Conservation (phyloP, 495 filamentous ascomycete species). For the Hyaloscypha variabilis region DNA sequence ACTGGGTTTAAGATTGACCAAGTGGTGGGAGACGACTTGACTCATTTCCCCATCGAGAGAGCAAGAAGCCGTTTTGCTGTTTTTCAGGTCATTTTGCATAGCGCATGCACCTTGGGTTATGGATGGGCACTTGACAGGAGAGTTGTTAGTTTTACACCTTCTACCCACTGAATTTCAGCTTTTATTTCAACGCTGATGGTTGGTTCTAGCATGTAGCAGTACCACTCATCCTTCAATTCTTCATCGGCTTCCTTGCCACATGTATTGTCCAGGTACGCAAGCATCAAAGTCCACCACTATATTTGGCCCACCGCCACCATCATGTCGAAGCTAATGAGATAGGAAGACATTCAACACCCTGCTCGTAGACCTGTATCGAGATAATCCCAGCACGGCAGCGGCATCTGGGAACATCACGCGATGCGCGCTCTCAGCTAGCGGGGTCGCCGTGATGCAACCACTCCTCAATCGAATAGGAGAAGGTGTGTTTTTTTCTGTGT, state of each 20-base stretch:
- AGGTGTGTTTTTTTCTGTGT: conserved; percentile 33
- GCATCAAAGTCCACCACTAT: no score
- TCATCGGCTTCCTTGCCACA: background rate
- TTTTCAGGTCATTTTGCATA: conserved; percentile 2
- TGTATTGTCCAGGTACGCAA: no score
- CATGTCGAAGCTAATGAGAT: no score
- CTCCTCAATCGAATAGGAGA: conserved; percentile 25
- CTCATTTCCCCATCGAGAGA: conserved; percentile 32
- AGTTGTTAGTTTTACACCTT: no score
- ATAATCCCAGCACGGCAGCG: conserved; percentile 29
- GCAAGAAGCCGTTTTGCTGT: conserved; percentile 20
- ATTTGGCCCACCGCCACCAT: no score
- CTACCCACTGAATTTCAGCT: no score
- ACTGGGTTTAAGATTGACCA: conserved; percentile 18
- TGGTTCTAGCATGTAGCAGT: conserved; percentile 20
- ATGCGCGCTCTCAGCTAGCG: conserved; percentile 28
- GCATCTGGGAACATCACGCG: conserved; percentile 28
- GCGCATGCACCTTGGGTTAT: conserved; percentile 9
- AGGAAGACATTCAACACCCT: conserved; percentile 22
- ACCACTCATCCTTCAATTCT: conserved; percentile 29
- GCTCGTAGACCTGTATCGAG: conserved; percentile 31
- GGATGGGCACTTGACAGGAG: conserved; percentile 25
- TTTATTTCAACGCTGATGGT: no score
- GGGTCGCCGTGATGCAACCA: conserved; percentile 29
- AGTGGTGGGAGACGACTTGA: conserved; percentile 16